Evolutionary conservation across 2,329 filamentous ascomycete species (phyloP).

Genomic region (Coniochaeta sp.): DNA sequence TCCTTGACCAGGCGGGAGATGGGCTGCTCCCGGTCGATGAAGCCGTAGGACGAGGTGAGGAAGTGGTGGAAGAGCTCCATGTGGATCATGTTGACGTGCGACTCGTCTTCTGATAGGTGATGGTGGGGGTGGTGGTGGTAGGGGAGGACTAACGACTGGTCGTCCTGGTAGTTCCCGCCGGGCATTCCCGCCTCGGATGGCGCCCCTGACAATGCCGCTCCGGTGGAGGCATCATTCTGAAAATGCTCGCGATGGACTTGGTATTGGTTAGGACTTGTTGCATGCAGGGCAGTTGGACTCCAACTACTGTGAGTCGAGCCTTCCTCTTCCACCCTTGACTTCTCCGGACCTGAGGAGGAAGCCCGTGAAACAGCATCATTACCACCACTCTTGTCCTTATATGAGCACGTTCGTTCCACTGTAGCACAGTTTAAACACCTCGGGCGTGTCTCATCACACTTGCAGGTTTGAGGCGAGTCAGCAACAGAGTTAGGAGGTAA

Average conservation of each 20-base stretch:
- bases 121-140: not conserved
- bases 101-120: slow-evolving; percentile 5
- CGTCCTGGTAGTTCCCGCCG: not conserved
- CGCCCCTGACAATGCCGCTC: not conserved
- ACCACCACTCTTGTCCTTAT: slow-evolving; percentile 6
- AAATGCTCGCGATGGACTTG: not conserved
- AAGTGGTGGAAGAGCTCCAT: slow-evolving; percentile 20
- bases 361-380: slow-evolving; percentile 3
- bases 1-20: slow-evolving; percentile 4
- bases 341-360: not conserved
- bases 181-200: not conserved
- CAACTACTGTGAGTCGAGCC: not conserved
- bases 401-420: slow-evolving; percentile 18
- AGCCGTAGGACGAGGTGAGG: slow-evolving; percentile 6
- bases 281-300: not conserved
- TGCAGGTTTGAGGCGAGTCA: not conserved
- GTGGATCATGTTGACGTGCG: slow-evolving; percentile 16
- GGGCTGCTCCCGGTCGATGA: slow-evolving; percentile 8
- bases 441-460: slow-evolving; percentile 24
- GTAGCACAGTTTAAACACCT: slow-evolving; percentile 21
- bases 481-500: not conserved
- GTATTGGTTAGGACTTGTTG: not conserved
- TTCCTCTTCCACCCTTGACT: not conserved
- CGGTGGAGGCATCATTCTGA: slow-evolving; percentile 2
- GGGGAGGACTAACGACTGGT: not conserved